These are phyloP conservation scores for Penicillium sp. DNA, from an alignment of 2,329 filamentous ascomycete species.

Conservation along the genomic window DNA sequence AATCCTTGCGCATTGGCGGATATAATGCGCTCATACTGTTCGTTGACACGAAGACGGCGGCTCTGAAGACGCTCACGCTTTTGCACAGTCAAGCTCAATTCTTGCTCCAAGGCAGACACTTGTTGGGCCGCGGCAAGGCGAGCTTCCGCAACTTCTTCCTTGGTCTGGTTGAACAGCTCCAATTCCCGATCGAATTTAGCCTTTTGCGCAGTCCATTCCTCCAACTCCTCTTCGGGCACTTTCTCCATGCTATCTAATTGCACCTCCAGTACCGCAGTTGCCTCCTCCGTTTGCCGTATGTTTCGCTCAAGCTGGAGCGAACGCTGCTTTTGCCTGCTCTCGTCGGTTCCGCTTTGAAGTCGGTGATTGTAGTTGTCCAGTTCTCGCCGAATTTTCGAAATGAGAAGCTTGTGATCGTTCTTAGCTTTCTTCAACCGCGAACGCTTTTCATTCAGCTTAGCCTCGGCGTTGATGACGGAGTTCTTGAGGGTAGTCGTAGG, in stretches of 20 bases:
- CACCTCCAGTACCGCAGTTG: slow-evolving; percentile 56
- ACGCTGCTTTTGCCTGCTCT: slow-evolving; percentile 65
- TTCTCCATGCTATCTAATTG: slow-evolving; percentile 60
- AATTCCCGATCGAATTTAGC: slow-evolving; percentile 58
- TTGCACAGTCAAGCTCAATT: slow-evolving; percentile 56
- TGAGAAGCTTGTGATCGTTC: slow-evolving; percentile 63
- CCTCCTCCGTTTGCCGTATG: slow-evolving; percentile 66
- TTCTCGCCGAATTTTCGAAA: slow-evolving; percentile 63
- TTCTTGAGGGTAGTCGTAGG: slow-evolving; percentile 68
- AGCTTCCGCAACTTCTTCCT: slow-evolving; percentile 54
- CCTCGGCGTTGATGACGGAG: slow-evolving; percentile 65
- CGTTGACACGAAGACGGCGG: slow-evolving; percentile 61
- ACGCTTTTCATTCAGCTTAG: slow-evolving; percentile 62
- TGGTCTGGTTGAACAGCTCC: slow-evolving; percentile 54
- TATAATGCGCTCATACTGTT: slow-evolving; percentile 64
- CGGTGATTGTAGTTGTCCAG: slow-evolving; percentile 62
- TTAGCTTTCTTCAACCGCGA: slow-evolving; percentile 62
- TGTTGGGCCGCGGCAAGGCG: slow-evolving; percentile 58
- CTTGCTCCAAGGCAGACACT: slow-evolving; percentile 55
- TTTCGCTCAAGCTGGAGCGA: slow-evolving; percentile 65
- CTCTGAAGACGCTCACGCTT: slow-evolving; percentile 64
- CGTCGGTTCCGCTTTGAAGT: slow-evolving; percentile 62
- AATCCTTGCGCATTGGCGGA: slow-evolving; percentile 62
- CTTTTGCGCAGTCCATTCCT: slow-evolving; percentile 58
- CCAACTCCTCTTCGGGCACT: slow-evolving; percentile 60